phyloP scores from a whole-genome alignment of 2,329 filamentous ascomycete species.

The Claviceps digitariae region DNA sequence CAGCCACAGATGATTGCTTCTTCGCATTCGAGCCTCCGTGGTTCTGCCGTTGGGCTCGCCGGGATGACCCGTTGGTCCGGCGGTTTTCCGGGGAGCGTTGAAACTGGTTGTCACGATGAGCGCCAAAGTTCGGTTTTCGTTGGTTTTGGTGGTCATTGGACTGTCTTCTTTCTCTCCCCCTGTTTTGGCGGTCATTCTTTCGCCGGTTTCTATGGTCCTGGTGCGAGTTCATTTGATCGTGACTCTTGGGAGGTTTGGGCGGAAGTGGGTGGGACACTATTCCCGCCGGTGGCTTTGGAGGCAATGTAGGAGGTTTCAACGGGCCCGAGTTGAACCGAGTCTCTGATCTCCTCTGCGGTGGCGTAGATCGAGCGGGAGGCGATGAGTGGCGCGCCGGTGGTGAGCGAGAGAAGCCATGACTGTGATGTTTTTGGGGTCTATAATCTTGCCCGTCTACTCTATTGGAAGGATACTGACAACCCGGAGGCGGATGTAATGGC shows the following conservation, averaged over 20 bases:
- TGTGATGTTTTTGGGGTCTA: constrained; percentile 1
- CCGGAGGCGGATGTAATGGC: constrained; percentile 5
- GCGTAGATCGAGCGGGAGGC: neutral
- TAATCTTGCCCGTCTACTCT: constrained; percentile 3
- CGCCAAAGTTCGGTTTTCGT: neutral
- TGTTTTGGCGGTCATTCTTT: constrained; percentile 19
- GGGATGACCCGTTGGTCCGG: neutral
- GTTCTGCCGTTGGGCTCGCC: constrained; percentile 2
- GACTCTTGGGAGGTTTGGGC: constrained; percentile 18
- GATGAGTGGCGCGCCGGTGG: neutral
- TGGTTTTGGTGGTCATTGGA: constrained; percentile 3
- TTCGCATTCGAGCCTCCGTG: neutral
- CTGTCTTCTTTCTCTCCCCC: constrained; percentile 14
- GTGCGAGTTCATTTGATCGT: constrained; percentile 14
- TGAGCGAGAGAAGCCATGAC: constrained; percentile 3
- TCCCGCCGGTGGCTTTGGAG: constrained; percentile 6
- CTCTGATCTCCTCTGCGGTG: neutral
- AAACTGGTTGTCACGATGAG: neutral
- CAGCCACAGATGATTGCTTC: neutral
- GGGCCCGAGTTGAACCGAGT: neutral
- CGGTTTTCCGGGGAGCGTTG: constrained; percentile 1
- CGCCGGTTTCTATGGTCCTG: constrained; percentile 19
- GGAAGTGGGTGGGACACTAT: constrained; percentile 15
- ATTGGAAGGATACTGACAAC: neutral
- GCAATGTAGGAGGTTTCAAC: constrained; percentile 3